Percentiles rank a stretch among this genome's conserved stretches.
These are phyloP conservation scores for Thraustotheca clavata DNA, from an alignment of 352 stramenopile genomes.

Conservation along the genomic window DNA sequence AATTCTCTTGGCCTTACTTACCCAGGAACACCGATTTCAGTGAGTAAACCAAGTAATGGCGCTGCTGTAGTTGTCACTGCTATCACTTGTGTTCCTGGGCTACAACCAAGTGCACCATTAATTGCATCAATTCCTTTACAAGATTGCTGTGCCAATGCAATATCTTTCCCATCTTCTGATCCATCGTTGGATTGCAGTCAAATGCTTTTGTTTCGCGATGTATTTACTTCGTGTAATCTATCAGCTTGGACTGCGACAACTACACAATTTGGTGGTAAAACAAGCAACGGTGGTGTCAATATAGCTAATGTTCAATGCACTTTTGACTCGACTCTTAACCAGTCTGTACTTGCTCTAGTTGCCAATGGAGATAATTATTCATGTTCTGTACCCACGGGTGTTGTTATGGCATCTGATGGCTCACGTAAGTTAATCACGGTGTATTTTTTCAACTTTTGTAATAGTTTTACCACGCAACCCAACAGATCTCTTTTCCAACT, in stretches of 20 bases:
- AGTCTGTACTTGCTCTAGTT: conserved; percentile 34
- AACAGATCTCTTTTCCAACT: conserved; percentile 31
- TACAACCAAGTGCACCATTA: conserved; percentile 31
- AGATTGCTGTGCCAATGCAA: conserved; percentile 41
- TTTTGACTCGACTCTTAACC: conserved; percentile 23
- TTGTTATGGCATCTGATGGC: background rate
- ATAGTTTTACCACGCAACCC: background rate
- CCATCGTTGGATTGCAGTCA: conserved; percentile 30
- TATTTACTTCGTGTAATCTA: conserved; percentile 37
- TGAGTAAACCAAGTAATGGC: conserved; percentile 16
- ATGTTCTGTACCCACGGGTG: conserved; percentile 31
- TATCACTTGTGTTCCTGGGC: conserved; percentile 45
- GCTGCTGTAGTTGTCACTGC: conserved; percentile 24
- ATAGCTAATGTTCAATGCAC: conserved; percentile 40
- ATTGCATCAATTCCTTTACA: conserved; percentile 34
- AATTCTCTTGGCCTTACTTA: conserved; percentile 32
- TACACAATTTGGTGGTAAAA: conserved; percentile 45
- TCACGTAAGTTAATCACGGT: conserved; percentile 2
- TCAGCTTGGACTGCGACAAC: conserved; percentile 38
- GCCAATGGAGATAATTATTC: conserved; percentile 47
- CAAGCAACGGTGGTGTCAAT: conserved; percentile 60
- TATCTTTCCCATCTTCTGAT: conserved; percentile 30
- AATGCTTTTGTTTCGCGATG: conserved; percentile 45
- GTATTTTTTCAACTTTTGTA: background rate
- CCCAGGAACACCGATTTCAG: conserved; percentile 23